These are phyloP conservation scores for Musa beccarii DNA, from an alignment of 176 grass and related monocot genomes.

Conservation along the genomic window DNA sequence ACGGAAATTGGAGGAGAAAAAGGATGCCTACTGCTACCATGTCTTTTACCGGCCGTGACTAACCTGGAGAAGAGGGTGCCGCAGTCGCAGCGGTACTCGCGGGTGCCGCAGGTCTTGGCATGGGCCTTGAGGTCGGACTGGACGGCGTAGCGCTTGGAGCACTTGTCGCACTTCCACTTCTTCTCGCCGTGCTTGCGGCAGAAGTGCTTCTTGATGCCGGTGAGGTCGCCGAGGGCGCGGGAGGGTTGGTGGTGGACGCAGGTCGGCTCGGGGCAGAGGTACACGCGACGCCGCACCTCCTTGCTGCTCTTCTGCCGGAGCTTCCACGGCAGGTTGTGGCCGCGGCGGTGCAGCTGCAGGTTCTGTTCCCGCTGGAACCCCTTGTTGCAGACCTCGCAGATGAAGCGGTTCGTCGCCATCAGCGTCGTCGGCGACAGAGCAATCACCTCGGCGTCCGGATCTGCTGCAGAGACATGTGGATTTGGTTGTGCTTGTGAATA, in stretches of 20 bases:
- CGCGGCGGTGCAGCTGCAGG: constrained; percentile 92
- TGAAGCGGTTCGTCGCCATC: constrained; percentile 86
- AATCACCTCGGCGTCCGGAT: constrained; percentile 95
- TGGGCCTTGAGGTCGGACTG: constrained; percentile 99
- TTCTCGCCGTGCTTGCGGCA: constrained; percentile 99
- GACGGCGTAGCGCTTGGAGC: constrained; percentile 94
- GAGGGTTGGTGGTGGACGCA: constrained; percentile 95
- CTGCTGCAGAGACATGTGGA: constrained; percentile 11
- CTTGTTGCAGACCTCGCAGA: constrained; percentile 99
- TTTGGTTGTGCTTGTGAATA: neutral
- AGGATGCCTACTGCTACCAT: neutral
- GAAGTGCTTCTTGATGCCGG: constrained; percentile 99
- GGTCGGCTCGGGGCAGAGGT: constrained; percentile 88
- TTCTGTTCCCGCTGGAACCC: constrained; percentile 98
- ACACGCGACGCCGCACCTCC: constrained; percentile 69
- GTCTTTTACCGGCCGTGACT: neutral
- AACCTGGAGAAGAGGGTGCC: constrained; percentile 98
- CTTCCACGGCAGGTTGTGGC: constrained; percentile 98
- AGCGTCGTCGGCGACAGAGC: constrained; percentile 90
- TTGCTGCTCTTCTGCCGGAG: constrained; percentile 83
- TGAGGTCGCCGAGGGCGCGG: constrained; percentile 87
- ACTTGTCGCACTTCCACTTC: constrained; percentile 99
- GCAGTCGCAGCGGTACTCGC: constrained; percentile 97
- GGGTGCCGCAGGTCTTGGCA: constrained; percentile 96
- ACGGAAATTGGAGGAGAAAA: neutral